These are phyloP conservation scores for Hirschioporus abietinus DNA, from an alignment of 768 basidiomycete species.

Conservation along the genomic window DNA sequence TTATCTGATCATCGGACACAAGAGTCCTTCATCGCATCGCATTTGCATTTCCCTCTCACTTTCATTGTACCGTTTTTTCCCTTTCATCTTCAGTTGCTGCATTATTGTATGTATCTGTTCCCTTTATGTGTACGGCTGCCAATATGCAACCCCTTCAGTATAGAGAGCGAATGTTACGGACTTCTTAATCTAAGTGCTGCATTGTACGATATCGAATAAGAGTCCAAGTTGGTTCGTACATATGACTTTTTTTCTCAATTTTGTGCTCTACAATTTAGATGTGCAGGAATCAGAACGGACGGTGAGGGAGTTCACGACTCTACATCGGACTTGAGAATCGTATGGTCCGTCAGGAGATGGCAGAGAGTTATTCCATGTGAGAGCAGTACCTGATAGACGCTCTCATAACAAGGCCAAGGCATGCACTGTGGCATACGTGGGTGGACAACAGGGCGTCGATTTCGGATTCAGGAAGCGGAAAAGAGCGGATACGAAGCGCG, in stretches of 20 bases:
- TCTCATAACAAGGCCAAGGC: not conserved
- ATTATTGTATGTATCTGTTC: not conserved
- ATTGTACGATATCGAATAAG: too few species aligned
- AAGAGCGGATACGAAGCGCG: not conserved
- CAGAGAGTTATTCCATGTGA: not conserved
- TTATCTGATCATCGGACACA: not conserved
- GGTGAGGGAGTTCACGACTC: not conserved
- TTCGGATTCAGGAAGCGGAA: not conserved
- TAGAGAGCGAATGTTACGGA: not conserved
- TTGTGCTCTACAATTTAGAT: too few species aligned
- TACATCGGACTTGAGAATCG: not conserved
- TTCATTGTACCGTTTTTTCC: not conserved
- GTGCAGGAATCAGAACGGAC: too few species aligned
- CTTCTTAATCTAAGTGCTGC: not conserved
- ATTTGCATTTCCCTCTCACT: not conserved
- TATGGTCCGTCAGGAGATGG: not conserved
- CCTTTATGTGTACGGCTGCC: not conserved
- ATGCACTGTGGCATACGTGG: not conserved
- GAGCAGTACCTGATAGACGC: not conserved
- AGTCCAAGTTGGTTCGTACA: not conserved
- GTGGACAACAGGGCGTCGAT: not conserved
- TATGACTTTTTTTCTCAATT: too few species aligned
- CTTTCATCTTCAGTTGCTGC: not conserved
- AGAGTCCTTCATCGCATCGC: not conserved
- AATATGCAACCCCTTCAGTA: not conserved